These are phyloP conservation scores for Kuraishia borneana DNA, from an alignment of 805 yeast species.

Conservation along the genomic window DNA sequence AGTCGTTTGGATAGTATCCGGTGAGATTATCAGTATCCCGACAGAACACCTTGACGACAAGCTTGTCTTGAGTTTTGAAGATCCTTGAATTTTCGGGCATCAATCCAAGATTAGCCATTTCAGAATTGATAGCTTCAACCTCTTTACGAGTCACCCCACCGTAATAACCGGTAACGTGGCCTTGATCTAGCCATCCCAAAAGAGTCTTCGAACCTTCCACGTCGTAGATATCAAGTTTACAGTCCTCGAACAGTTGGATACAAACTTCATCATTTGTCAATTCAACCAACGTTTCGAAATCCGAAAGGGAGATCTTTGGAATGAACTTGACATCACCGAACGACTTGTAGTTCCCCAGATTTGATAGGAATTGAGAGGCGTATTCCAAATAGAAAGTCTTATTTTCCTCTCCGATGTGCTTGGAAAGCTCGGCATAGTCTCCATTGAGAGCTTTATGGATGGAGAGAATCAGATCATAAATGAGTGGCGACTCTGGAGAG, in stretches of 20 bases:
- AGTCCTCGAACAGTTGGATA: constrained; percentile 25
- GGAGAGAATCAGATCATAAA: constrained; percentile 56
- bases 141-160: constrained; percentile 47
- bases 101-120: constrained; percentile 49
- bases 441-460: constrained; percentile 42
- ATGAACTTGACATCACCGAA: constrained; percentile 85
- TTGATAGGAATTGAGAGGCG: constrained; percentile 64
- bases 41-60: constrained; percentile 61
- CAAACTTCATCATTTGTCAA: constrained; percentile 23
- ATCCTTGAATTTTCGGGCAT: constrained; percentile 78
- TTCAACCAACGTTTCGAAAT: constrained; percentile 38
- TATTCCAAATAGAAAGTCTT: constrained; percentile 49
- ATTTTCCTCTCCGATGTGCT: constrained; percentile 22
- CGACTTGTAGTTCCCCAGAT: constrained; percentile 72
- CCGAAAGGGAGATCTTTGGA: constrained; percentile 42
- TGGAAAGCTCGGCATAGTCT: constrained; percentile 27
- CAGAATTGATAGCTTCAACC: constrained; percentile 54
- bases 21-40: constrained; percentile 37
- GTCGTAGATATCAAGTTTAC: constrained; percentile 39
- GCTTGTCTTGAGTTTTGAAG: constrained; percentile 40
- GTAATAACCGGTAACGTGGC: constrained; percentile 70
- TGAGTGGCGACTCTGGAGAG: constrained; percentile 67
- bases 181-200: constrained; percentile 71
- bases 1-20: constrained; percentile 36
- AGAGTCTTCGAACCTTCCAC: constrained; percentile 35